Evolutionary conservation across 306 rosid species (phyloP).

Genomic region (Begonia masoniana): DNA sequence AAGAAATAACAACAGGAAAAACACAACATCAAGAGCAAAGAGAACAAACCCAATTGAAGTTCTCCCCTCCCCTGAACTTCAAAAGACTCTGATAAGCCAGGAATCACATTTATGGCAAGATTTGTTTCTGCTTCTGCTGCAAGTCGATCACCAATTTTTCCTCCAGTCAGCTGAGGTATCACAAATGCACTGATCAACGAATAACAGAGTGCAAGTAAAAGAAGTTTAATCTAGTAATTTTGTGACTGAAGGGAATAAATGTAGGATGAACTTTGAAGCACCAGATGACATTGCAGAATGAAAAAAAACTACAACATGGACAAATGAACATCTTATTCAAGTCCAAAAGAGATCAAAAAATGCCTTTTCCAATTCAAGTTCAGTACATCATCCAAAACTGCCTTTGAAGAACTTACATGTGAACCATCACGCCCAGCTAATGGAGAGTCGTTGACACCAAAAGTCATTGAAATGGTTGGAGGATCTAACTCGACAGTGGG

Average conservation of each 20-base stretch:
- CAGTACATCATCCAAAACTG: too few species aligned
- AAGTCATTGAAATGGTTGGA: slow-evolving; percentile 97
- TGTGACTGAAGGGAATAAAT: neutral
- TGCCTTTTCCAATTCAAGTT: too few species aligned
- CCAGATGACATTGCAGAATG: neutral
- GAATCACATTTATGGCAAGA: slow-evolving; percentile 94
- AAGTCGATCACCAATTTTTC: slow-evolving; percentile 78
- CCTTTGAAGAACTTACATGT: slow-evolving; percentile 47
- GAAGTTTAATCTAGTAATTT: neutral
- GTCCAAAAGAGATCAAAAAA: too few species aligned
- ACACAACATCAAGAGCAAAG: slow-evolving; percentile 2
- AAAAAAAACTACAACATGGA: too few species aligned
- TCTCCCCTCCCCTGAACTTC: slow-evolving; percentile 99
- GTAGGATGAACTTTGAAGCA: neutral
- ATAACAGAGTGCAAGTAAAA: neutral
- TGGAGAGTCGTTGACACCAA: slow-evolving; percentile 96
- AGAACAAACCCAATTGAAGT: slow-evolving; percentile 79
- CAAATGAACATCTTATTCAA: too few species aligned
- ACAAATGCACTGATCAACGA: slow-evolving; percentile 15
- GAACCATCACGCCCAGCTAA: slow-evolving; percentile 96
- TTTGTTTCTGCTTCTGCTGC: slow-evolving; percentile 96
- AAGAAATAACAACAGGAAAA: too few species aligned
- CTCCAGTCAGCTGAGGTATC: slow-evolving; percentile 69
- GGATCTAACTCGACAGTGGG: slow-evolving; percentile 94
- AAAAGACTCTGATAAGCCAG: slow-evolving; percentile 78